A percentile compares a stretch with the other conserved stretches of the same genome.
Evolutionary conservation across 2,329 filamentous ascomycete genomes (phyloP).

Genomic region (Dendrostoma leiphaemia): DNA sequence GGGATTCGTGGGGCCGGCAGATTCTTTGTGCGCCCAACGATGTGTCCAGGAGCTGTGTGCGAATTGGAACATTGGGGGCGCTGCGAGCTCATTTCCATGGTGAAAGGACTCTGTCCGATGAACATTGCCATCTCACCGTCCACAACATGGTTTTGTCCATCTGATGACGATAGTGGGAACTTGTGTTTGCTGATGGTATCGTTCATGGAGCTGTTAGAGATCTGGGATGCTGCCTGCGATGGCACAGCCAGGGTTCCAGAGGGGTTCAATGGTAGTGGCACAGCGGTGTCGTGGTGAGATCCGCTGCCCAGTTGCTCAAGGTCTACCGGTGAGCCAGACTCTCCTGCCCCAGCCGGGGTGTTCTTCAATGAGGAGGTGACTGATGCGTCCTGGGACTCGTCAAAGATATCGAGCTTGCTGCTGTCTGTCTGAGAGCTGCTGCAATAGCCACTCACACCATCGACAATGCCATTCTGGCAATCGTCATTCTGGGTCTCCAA

Average conservation of each 20-base stretch:
- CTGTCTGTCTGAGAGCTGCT: no score
- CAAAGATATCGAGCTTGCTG: no score
- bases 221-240: slow-evolving; percentile 17
- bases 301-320: neutral
- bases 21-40: neutral
- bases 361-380: neutral
- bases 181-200: slow-evolving; percentile 32
- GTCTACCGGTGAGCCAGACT: neutral
- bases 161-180: slow-evolving; percentile 5
- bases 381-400: no score
- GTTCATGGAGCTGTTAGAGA: slow-evolving; percentile 30
- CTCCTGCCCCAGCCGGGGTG: neutral
- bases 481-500: neutral
- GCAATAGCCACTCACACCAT: no score
- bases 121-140: no score
- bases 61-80: no score
- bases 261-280: neutral
- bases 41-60: neutral
- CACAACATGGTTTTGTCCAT: neutral
- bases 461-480: neutral
- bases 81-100: no score
- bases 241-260: neutral
- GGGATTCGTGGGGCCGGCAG: neutral
- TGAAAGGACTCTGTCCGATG: no score
- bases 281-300: neutral